Evolutionary conservation across 2,329 filamentous ascomycete genomes (phyloP).

Genomic region (Neonectria ditissima): DNA sequence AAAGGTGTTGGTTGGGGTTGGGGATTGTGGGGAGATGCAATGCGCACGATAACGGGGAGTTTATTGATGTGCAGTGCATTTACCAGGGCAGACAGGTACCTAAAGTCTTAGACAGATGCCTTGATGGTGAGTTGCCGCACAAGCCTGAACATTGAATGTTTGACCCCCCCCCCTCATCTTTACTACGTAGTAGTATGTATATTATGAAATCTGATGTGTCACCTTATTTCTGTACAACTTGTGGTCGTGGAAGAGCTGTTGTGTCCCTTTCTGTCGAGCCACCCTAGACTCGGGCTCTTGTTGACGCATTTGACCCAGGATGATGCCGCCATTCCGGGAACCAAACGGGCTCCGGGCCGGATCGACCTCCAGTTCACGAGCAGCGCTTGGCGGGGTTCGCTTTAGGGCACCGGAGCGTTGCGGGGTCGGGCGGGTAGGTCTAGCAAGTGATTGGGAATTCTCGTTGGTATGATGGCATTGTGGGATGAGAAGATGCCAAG

Average conservation of each 20-base stretch:
- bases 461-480: background rate
- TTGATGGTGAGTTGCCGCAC: too few relatives aligned
- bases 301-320: background rate
- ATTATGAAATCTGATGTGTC: too few relatives aligned
- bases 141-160: background rate
- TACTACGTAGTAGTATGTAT: too few relatives aligned
- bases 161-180: too few relatives aligned
- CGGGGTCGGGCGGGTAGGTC: background rate
- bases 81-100: background rate
- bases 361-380: background rate
- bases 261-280: background rate
- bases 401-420: background rate
- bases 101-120: background rate
- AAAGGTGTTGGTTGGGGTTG: slow-evolving; percentile 10
- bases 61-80: background rate
- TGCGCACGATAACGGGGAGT: slow-evolving; percentile 8
- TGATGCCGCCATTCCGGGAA: background rate
- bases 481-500: background rate
- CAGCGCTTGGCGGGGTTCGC: background rate
- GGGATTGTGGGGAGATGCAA: slow-evolving; percentile 17
- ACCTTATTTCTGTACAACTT: background rate
- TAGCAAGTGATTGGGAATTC: background rate
- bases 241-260: background rate
- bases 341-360: background rate
- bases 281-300: background rate